These are phyloP conservation scores for Mangifera indica DNA, from an alignment of 345 rosid genomes.

Conservation along the genomic window DNA sequence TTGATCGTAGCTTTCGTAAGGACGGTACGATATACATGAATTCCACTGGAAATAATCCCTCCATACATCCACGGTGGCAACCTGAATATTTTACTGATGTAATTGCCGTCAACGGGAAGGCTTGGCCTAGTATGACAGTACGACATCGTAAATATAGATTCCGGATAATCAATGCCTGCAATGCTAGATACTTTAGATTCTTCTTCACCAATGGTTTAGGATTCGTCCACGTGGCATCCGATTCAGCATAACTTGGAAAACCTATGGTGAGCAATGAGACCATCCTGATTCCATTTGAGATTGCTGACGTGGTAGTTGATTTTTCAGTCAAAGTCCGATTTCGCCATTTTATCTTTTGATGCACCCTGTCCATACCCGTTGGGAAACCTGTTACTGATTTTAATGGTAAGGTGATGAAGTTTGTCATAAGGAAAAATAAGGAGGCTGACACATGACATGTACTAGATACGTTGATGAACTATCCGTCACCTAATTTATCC, in stretches of 20 bases:
- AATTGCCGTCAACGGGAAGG: slow-evolving; percentile 83
- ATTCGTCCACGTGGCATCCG: slow-evolving; percentile 59
- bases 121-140: slow-evolving; percentile 73
- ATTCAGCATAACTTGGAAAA: slow-evolving; percentile 53
- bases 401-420: slow-evolving; percentile 73
- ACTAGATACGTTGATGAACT: slow-evolving; percentile 45
- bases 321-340: slow-evolving; percentile 56
- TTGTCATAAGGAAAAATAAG: slow-evolving; percentile 33
- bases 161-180: slow-evolving; percentile 75
- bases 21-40: slow-evolving; percentile 86
- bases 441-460: slow-evolving; percentile 50
- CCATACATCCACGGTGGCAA: slow-evolving; percentile 94
- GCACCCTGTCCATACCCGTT: slow-evolving; percentile 73
- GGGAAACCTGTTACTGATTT: slow-evolving; percentile 64
- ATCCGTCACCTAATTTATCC: slow-evolving; percentile 49
- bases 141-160: slow-evolving; percentile 81
- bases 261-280: slow-evolving; percentile 43
- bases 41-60: slow-evolving; percentile 80
- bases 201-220: slow-evolving; percentile 68
- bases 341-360: slow-evolving; percentile 47
- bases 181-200: slow-evolving; percentile 74
- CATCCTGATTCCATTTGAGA: slow-evolving; percentile 72
- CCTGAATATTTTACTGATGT: slow-evolving; percentile 89
- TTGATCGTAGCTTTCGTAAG: slow-evolving; percentile 68
- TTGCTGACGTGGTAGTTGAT: slow-evolving; percentile 74